Evolutionary conservation across 2,329 filamentous ascomycete species (phyloP).

Genomic region (Aspergillus aculeatus): DNA sequence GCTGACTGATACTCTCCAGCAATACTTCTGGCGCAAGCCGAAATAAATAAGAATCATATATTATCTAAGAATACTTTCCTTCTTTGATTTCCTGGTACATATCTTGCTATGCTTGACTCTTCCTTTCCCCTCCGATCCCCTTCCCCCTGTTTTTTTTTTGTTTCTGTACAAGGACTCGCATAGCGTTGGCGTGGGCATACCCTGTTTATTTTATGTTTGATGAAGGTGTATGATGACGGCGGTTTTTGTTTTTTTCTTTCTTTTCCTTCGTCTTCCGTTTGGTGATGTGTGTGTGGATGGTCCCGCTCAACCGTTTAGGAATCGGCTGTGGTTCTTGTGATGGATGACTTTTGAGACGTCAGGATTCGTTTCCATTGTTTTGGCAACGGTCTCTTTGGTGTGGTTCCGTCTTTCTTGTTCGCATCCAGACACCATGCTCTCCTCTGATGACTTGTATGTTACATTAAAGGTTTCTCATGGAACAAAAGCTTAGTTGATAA

Average conservation of each 20-base stretch:
- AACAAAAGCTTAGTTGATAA: background rate
- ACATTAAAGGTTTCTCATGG: background rate
- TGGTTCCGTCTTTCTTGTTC: background rate
- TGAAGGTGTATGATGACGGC: slow-evolving; percentile 25
- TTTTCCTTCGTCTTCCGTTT: slow-evolving; percentile 11
- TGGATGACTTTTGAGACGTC: no score
- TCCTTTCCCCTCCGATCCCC: slow-evolving; percentile 18
- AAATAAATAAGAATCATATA: slow-evolving; percentile 37
- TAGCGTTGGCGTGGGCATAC: slow-evolving; percentile 46
- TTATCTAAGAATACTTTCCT: slow-evolving; percentile 10
- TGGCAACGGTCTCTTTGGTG: no score
- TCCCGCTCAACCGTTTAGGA: no score
- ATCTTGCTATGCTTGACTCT: slow-evolving; percentile 29
- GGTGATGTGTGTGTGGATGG: background rate
- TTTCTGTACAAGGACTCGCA: slow-evolving; percentile 32
- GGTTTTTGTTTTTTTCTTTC: slow-evolving; percentile 14
- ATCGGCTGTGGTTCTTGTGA: no score
- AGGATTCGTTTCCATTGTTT: no score
- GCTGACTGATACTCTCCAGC: slow-evolving; percentile 45
- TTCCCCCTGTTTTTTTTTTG: slow-evolving; percentile 12
- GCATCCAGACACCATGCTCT: background rate
- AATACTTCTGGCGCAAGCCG: slow-evolving; percentile 71
- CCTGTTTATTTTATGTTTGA: slow-evolving; percentile 31
- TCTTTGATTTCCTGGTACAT: slow-evolving; percentile 34
- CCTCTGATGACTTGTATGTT: background rate